Evolutionary conservation across 768 basidiomycete genomes (phyloP).

Genomic region (Panellus pusillus): DNA sequence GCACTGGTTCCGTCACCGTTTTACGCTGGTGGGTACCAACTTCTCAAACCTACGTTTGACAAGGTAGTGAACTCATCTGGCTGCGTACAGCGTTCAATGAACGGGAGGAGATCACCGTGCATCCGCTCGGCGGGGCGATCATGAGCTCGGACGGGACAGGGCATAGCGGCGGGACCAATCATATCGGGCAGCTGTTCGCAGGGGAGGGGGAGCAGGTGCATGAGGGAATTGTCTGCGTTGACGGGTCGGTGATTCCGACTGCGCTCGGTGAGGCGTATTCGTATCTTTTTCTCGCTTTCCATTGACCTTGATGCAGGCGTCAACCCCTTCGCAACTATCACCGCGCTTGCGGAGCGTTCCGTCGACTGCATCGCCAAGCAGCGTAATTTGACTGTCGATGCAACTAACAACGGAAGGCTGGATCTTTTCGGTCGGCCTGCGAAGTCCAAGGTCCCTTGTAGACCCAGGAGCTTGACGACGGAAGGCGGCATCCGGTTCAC

Average conservation of each 20-base stretch:
- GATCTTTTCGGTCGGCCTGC: constrained; percentile 20
- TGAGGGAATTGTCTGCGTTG: constrained; percentile 21
- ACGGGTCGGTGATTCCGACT: constrained; percentile 21
- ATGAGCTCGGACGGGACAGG: constrained; percentile 22
- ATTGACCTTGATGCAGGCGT: constrained; percentile 7
- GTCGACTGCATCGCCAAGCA: constrained; percentile 7
- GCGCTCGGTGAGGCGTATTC: constrained; percentile 16
- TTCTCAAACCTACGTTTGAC: neutral
- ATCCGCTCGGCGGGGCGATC: constrained; percentile 20
- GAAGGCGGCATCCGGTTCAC: constrained; percentile 16
- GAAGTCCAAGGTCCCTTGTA: neutral
- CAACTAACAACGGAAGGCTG: constrained; percentile 9
- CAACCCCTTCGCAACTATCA: constrained; percentile 23
- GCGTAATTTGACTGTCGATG: neutral
- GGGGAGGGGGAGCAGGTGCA: constrained; percentile 16
- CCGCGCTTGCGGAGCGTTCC: constrained; percentile 22
- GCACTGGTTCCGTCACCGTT: constrained; percentile 20
- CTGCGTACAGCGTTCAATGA: constrained; percentile 9
- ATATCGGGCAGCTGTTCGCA: constrained; percentile 16
- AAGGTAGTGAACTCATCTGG: neutral
- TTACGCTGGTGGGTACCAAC: constrained; percentile 6
- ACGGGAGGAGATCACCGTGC: constrained; percentile 18
- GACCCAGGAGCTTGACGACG: too few relatives aligned
- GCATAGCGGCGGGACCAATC: constrained; percentile 17
- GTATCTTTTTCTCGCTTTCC: neutral